phyloP scores from a whole-genome alignment of 83 land plant genomes.

The Thuja plicata region DNA sequence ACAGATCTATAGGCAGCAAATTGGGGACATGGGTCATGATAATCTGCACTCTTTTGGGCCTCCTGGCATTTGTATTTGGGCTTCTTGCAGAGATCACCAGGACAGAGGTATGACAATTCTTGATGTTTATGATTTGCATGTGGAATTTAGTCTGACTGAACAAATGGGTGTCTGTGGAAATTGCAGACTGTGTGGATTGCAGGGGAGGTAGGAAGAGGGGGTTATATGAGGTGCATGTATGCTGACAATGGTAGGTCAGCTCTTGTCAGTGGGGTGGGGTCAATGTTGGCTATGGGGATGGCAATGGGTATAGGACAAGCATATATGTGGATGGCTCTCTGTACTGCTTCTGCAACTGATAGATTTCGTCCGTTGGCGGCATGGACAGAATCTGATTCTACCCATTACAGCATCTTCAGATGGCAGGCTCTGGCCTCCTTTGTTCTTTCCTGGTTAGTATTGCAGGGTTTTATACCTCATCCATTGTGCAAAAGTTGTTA shows the following conservation, averaged over 20 bases:
- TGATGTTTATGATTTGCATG: neutral
- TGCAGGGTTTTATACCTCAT: neutral
- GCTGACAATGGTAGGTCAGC: slow-evolving; percentile 49
- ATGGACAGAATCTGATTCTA: slow-evolving; percentile 26
- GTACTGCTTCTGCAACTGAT: slow-evolving; percentile 17
- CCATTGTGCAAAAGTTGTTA: neutral
- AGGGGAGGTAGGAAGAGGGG: neutral
- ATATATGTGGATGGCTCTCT: slow-evolving; percentile 43
- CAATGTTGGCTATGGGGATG: slow-evolving; percentile 37
- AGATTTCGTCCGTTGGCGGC: slow-evolving; percentile 12
- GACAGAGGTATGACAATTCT: slow-evolving; percentile 38
- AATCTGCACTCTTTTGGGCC: slow-evolving; percentile 45
- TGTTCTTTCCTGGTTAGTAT: slow-evolving; percentile 39
- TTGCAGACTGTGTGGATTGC: neutral
- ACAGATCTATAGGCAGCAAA: slow-evolving; percentile 34
- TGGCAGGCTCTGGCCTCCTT: slow-evolving; percentile 62
- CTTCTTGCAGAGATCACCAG: slow-evolving; percentile 56
- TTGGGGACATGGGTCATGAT: slow-evolving; percentile 30
- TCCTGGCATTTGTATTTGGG: slow-evolving; percentile 56
- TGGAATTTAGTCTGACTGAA: neutral
- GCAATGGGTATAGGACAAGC: slow-evolving; percentile 51
- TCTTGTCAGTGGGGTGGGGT: slow-evolving; percentile 28
- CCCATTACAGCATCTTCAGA: slow-evolving; percentile 21
- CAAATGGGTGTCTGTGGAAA: neutral
- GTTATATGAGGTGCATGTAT: slow-evolving; percentile 32